These are phyloP conservation scores for Pleurotus platypus DNA, from an alignment of 768 basidiomycete species.

Conservation along the genomic window DNA sequence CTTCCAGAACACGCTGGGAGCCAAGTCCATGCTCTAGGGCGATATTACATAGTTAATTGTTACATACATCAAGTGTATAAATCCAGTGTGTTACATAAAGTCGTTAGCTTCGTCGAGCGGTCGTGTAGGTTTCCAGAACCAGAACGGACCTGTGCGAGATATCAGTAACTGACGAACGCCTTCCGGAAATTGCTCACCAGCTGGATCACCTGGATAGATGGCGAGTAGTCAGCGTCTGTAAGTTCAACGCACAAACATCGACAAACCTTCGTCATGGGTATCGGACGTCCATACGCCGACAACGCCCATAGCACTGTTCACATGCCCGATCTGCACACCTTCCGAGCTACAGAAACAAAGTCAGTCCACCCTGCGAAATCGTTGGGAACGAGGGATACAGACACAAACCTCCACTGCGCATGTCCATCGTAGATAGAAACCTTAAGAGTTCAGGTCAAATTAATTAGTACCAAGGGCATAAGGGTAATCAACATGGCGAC, in stretches of 20 bases:
- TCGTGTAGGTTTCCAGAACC: conserved; percentile 56
- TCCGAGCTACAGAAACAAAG: conserved; percentile 43
- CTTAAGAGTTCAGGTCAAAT: conserved; percentile 21
- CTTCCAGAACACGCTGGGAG: conserved; percentile 33
- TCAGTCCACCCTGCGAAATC: background rate
- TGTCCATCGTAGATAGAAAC: conserved; percentile 48
- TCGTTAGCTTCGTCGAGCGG: background rate
- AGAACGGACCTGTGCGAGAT: conserved; percentile 58
- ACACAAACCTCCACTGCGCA: conserved; percentile 56
- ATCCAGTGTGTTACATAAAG: background rate
- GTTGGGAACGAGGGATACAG: conserved; percentile 1
- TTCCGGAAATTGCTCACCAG: conserved; percentile 38
- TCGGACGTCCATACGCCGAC: conserved; percentile 69
- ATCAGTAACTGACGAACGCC: background rate
- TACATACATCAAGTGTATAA: too few species aligned
- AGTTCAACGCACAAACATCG: background rate
- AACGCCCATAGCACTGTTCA: conserved; percentile 63
- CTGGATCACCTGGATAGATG: conserved; percentile 51
- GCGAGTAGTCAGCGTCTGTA: background rate
- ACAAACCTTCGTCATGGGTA: conserved; percentile 49
- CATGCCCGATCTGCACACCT: conserved; percentile 62
- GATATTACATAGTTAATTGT: too few species aligned
- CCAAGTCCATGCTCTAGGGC: background rate
- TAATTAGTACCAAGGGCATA: too few species aligned
- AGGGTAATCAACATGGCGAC: conserved; percentile 16